Evolutionary conservation across 345 rosid genomes (phyloP).

Genomic region (Eucalyptus erythrocorys): DNA sequence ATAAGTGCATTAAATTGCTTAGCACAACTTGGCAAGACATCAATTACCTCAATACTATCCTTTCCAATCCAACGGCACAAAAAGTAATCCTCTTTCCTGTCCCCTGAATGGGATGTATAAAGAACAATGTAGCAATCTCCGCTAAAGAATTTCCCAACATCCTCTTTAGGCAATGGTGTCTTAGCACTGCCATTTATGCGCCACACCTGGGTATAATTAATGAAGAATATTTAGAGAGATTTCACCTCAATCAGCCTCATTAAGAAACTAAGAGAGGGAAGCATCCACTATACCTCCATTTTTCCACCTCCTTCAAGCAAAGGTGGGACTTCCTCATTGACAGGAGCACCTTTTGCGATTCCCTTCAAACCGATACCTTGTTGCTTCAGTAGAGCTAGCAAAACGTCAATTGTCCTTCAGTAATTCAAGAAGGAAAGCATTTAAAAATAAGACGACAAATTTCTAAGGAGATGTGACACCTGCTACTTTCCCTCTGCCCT

Average conservation of each 20-base stretch:
- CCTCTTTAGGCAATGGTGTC: slow-evolving; percentile 64
- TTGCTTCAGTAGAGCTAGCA: slow-evolving; percentile 85
- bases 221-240: neutral
- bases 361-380: slow-evolving; percentile 94
- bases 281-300: slow-evolving; percentile 63
- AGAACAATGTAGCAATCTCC: slow-evolving; percentile 96
- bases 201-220: slow-evolving; percentile 60
- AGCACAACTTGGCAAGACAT: neutral
- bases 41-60: slow-evolving; percentile 75
- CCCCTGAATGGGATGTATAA: slow-evolving; percentile 86
- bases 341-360: slow-evolving; percentile 49
- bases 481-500: slow-evolving; percentile 98
- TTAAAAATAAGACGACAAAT: neutral
- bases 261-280: neutral
- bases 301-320: slow-evolving; percentile 95
- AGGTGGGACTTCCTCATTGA: slow-evolving; percentile 88
- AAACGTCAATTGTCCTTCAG: slow-evolving; percentile 6
- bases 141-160: slow-evolving; percentile 81
- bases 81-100: slow-evolving; percentile 91
- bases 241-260: neutral
- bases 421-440: neutral
- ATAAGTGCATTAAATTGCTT: neutral
- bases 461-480: slow-evolving; percentile 29
- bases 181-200: slow-evolving; percentile 71
- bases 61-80: slow-evolving; percentile 94